phyloP scores from a whole-genome alignment of 345 rosid species.

The Ceriops zippeliana region DNA sequence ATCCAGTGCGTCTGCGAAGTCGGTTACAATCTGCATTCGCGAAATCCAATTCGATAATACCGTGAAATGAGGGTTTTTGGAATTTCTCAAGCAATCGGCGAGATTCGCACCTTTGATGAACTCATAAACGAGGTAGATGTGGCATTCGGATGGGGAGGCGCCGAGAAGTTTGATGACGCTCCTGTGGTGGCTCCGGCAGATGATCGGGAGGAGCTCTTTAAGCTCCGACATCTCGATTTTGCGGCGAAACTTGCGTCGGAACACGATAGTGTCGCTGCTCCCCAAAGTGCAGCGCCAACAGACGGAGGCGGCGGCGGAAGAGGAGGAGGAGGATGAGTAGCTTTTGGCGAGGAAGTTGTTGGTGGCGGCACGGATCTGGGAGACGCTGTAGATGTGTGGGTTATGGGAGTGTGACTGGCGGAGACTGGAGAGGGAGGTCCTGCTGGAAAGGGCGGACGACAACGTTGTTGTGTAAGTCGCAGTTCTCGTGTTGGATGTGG shows the following conservation, averaged over 20 bases:
- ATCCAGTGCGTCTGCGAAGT: constrained; percentile 80
- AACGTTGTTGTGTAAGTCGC: constrained; percentile 1
- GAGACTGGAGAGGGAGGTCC: constrained; percentile 63
- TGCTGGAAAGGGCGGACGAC: constrained; percentile 16
- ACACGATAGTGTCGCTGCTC: constrained; percentile 55
- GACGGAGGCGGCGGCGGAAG: constrained; percentile 40
- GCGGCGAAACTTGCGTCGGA: constrained; percentile 70
- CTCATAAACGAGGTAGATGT: constrained; percentile 72
- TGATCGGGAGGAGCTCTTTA: constrained; percentile 44
- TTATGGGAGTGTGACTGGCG: constrained; percentile 59
- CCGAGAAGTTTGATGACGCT: constrained; percentile 71
- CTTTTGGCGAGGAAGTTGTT: constrained; percentile 79
- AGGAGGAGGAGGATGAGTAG: constrained; percentile 41
- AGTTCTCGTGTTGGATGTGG: constrained; percentile 4
- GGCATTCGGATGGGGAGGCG: constrained; percentile 60
- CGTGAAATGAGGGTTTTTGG: constrained; percentile 59
- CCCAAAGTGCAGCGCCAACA: constrained; percentile 77
- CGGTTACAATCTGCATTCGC: constrained; percentile 77
- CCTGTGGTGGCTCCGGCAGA: constrained; percentile 69
- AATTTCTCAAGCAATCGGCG: constrained; percentile 61
- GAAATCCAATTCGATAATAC: constrained; percentile 73
- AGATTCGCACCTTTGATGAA: constrained; percentile 59
- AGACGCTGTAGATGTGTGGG: constrained; percentile 68
- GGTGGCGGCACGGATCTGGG: constrained; percentile 80
- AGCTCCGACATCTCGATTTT: constrained; percentile 40